A percentile compares a stretch with the other conserved stretches of the same genome.
Evolutionary conservation across 2,329 filamentous ascomycete species (phyloP).

Genomic region (Ilyonectria robusta): DNA sequence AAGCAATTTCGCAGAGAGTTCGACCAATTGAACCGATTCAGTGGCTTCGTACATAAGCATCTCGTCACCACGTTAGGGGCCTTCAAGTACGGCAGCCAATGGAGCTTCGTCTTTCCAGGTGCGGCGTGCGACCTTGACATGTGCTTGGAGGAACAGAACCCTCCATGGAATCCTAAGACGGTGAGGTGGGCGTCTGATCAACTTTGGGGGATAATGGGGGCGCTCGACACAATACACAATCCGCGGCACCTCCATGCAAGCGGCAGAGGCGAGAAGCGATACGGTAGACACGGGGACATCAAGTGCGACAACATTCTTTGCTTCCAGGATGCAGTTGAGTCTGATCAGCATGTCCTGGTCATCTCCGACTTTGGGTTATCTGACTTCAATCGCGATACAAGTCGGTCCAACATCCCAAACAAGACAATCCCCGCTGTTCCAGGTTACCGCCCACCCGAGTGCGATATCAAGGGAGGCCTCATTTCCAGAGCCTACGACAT

Average conservation of each 20-base stretch:
- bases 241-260: neutral
- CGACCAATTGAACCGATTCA: slow-evolving; percentile 21
- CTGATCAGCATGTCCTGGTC: neutral
- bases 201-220: slow-evolving; percentile 19
- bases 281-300: slow-evolving; percentile 23
- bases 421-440: neutral
- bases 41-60: slow-evolving; percentile 8
- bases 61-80: slow-evolving; percentile 22
- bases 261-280: neutral
- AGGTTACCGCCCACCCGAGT: slow-evolving; percentile 25
- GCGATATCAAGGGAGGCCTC: slow-evolving; percentile 14
- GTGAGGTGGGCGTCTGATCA: slow-evolving; percentile 7
- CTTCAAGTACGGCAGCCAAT: neutral
- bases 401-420: slow-evolving; percentile 33
- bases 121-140: neutral
- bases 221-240: slow-evolving; percentile 29
- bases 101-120: slow-evolving; percentile 26
- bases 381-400: slow-evolving; percentile 9
- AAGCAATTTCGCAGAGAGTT: neutral
- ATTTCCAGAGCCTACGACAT: slow-evolving; percentile 29
- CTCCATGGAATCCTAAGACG: neutral
- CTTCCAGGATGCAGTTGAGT: neutral
- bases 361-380: slow-evolving; percentile 29
- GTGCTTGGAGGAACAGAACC: neutral
- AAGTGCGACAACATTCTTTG: slow-evolving; percentile 33